These are phyloP conservation scores for Mycena capillaripes DNA, from an alignment of 768 basidiomycete genomes.

Conservation along the genomic window DNA sequence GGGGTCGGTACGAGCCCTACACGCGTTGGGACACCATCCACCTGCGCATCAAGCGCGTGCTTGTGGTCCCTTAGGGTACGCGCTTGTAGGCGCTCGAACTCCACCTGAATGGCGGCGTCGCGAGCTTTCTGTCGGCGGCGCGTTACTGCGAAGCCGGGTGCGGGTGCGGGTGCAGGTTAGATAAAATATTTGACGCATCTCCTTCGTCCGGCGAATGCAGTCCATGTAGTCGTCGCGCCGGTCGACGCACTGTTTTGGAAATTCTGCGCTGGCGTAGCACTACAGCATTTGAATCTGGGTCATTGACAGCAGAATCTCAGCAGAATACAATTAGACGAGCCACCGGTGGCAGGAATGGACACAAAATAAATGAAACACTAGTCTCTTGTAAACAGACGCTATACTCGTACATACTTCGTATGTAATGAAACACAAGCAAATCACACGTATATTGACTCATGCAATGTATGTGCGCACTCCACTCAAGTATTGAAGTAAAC, in stretches of 20 bases:
- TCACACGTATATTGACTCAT: too few relatives aligned
- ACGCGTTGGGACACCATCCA: slow-evolving; percentile 28
- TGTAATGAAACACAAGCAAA: too few relatives aligned
- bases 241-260: slow-evolving; percentile 3
- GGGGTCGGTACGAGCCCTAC: slow-evolving; percentile 32
- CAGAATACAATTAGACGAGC: too few relatives aligned
- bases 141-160: not conserved
- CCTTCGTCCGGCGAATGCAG: slow-evolving; percentile 33
- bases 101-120: slow-evolving; percentile 18
- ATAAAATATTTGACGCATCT: slow-evolving; percentile 12
- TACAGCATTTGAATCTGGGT: slow-evolving; percentile 29
- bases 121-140: slow-evolving; percentile 28
- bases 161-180: not conserved
- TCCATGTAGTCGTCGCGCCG: slow-evolving; percentile 36
- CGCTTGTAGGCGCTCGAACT: slow-evolving; percentile 11
- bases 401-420: too few relatives aligned
- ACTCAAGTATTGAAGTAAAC: too few relatives aligned
- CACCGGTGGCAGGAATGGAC: too few relatives aligned
- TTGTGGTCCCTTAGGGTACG: slow-evolving; percentile 27
- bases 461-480: too few relatives aligned
- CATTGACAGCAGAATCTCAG: slow-evolving; percentile 26
- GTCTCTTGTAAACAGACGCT: too few relatives aligned
- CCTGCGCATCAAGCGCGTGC: slow-evolving; percentile 28
- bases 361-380: too few relatives aligned
- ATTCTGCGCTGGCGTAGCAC: slow-evolving; percentile 27